A percentile compares a stretch with the other conserved stretches of the same genome.
Evolutionary conservation across 2,329 filamentous ascomycete species (phyloP).

Genomic region (Arthrobotrys sinensis): DNA sequence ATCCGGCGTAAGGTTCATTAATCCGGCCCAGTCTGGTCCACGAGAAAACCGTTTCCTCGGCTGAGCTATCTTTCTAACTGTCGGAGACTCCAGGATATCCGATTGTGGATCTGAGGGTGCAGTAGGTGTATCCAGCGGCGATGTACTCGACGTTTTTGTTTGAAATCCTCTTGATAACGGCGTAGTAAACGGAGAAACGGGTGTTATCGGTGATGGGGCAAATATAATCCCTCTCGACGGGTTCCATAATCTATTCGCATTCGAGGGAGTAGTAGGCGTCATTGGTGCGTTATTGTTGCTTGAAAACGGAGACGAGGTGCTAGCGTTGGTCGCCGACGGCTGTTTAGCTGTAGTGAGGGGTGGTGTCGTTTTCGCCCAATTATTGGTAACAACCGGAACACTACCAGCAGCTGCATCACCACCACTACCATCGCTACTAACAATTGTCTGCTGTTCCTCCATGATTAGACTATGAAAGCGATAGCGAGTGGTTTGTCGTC

Average conservation of each 20-base stretch:
- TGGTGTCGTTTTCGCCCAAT: slow-evolving; percentile 6
- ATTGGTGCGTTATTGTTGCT: slow-evolving; percentile 8
- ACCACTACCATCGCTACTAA: not conserved
- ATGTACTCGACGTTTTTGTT: not conserved
- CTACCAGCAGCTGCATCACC: not conserved
- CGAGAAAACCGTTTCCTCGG: not conserved
- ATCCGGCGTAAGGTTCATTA: slow-evolving; percentile 39
- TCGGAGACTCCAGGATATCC: slow-evolving; percentile 1
- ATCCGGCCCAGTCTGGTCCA: slow-evolving; percentile 22
- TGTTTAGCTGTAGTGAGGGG: slow-evolving; percentile 13
- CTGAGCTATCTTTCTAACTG: not conserved
- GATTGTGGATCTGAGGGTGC: not conserved
- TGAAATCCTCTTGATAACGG: slow-evolving; percentile 13
- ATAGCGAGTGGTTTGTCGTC: slow-evolving; percentile 14
- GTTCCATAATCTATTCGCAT: slow-evolving; percentile 35
- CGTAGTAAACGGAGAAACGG: slow-evolving; percentile 11
- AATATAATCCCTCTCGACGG: slow-evolving; percentile 45
- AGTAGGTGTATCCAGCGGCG: slow-evolving; percentile 5
- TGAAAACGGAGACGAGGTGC: not conserved
- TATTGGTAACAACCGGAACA: slow-evolving; percentile 12
- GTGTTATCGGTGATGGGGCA: slow-evolving; percentile 38
- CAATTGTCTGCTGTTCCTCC: slow-evolving; percentile 30
- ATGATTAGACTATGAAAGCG: slow-evolving; percentile 23
- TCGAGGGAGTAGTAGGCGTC: slow-evolving; percentile 33
- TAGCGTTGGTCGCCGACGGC: not conserved